Base-by-base conservation (phyloP, 495 filamentous ascomycete genomes). In the Tricharina praecox region DNA sequence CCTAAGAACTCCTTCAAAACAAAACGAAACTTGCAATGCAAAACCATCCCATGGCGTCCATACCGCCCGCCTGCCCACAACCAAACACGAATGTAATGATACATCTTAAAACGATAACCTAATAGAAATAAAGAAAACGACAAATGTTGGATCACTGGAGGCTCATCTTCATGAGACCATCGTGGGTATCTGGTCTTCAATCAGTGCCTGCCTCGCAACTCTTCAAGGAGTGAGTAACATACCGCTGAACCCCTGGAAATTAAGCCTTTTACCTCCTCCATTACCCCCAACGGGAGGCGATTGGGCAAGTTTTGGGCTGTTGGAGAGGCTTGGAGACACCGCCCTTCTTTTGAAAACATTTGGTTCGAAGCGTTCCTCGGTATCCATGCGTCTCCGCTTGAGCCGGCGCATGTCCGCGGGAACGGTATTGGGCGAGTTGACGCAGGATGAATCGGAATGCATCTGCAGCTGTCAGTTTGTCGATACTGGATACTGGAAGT, bases 121-220 rank as follows among this genome's bases (percentile, higher is more conserved):
- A n/a, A n/a, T n/a, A n/a, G n/a, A n/a, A n/a, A n/a, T n/a, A n/a
- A n/a, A n/a, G n/a, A n/a, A n/a, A n/a, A n/a, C n/a, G n/a, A n/a
- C n/a, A n/a, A n/a, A n/a, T n/a, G n/a, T n/a, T n/a, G n/a, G n/a
- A n/a, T n/a, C 53, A 81, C 55, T 94, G 86, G 59, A 94, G 88
- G 60, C 83, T 94, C 85, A 97, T 88, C 57, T 90, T 85, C 82
- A 93, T 95, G 53, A 96, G 69, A 18, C 86, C 83, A 66, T 96
- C 90, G 57, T 85, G 82, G 2, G 92, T 90, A 66, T 96, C 92
- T 40, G 70, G 0, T 3, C 8, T 9, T 9, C 5, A 8, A 15
- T 46, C 43, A 46, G 43, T 25, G 13, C 21, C 33, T 19, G 32
- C 23, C 42, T 25, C 25, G 33, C 1, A 42, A 20, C 10, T 13